Base-by-base conservation (phyloP, 768 basidiomycete species). In the Trametes meyenii region DNA sequence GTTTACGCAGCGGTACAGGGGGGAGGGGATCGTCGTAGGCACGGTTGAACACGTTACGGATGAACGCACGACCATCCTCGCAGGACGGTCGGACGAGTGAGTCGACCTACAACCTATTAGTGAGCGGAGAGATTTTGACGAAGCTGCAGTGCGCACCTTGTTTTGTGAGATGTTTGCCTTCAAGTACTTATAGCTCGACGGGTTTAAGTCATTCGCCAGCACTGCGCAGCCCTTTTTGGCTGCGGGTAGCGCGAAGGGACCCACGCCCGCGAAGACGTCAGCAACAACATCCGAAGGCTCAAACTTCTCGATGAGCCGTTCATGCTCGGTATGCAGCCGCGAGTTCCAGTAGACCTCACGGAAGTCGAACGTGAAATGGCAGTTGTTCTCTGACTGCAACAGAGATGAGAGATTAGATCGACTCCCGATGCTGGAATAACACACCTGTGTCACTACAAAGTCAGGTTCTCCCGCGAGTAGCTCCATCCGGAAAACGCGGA, bases 301-400 rank as follows among this genome's bases (percentile, higher is more conserved):
- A 75, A 98, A 96, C 38, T 80, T 66, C 17, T 81, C 72, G 43
- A 98, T 90, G 16, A 99, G 79, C 2, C 96, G 88, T 26, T 87
- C 85, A 70, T 99, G 97, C 71, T 99, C 97, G 4, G 87, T 86
- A 59, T 94, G 90, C 38, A 99, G 77, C 39, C 97, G 87, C 16
- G 96, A 96, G 77, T 99, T 99, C 96, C 96, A 99, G 75, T 99
- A 99, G 13, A 98, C 97, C 70, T 87, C 81, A 6, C 90, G 87
- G 71, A 98, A 99, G 73, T 99, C 95, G 69, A 99, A 98, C 1
- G 83, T 88, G 75, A 98, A 98, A 35, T 78, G 79, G 73, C 95
- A 98, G 67, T 86, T 83, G 8, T 88, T 85, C 78, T 99, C 96
- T 64, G 82, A 82, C 95, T 97, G 33, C 10, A 16, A 7, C 2